Conservation (phyloP, 805 yeast genomes). For the Teunomyces cretensis region DNA sequence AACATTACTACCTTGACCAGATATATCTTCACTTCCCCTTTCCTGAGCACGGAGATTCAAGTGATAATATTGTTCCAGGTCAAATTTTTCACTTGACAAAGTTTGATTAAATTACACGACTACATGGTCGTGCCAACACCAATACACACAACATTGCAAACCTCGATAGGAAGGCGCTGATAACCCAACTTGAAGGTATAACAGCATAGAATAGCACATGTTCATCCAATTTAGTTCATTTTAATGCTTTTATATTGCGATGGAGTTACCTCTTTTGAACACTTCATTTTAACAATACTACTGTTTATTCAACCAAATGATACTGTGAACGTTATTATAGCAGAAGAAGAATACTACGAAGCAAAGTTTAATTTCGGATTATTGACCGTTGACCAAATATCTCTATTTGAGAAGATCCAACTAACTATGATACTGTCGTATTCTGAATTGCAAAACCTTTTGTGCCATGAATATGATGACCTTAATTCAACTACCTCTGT, state of each 20-base stretch:
- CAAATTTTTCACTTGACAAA: conserved; percentile 2
- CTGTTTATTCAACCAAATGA: not conserved
- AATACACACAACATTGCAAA: not conserved
- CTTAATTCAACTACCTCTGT: not conserved
- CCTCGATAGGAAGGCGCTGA: not conserved
- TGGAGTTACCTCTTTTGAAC: not conserved
- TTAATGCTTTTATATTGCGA: not conserved
- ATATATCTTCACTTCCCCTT: conserved; percentile 1
- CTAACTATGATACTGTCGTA: not conserved
- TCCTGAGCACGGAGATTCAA: not conserved
- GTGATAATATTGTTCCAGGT: not conserved
- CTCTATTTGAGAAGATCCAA: not conserved
- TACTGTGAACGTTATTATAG: not conserved
- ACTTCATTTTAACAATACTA: not conserved
- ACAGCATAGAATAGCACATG: not conserved
- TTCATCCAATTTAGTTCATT: not conserved
- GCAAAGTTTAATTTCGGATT: not conserved
- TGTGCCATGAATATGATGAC: not conserved
- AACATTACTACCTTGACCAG: not conserved
- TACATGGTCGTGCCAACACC: not conserved
- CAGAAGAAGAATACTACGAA: not conserved
- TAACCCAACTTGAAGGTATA: not conserved
- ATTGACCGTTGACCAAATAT: not conserved
- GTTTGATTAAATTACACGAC: not conserved
- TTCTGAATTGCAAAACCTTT: not conserved